These are phyloP conservation scores for Tripidium arundinaceum DNA, from an alignment of 202 grass and related monocot species.

Conservation along the genomic window DNA sequence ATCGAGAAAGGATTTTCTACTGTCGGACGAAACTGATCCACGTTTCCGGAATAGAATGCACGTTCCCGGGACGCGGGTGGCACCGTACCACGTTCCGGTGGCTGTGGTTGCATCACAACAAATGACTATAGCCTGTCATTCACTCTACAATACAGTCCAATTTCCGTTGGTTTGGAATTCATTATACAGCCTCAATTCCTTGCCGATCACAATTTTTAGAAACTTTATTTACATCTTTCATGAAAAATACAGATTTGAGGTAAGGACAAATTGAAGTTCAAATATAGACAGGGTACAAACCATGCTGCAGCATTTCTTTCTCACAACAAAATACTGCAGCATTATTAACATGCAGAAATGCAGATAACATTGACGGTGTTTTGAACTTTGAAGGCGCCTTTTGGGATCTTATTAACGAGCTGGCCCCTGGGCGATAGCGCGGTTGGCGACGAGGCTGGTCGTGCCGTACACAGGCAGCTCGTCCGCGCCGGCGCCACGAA, in stretches of 20 bases:
- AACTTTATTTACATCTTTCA: neutral
- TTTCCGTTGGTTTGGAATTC: neutral
- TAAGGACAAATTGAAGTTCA: neutral
- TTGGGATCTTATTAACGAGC: conserved; percentile 10
- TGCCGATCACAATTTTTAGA: neutral
- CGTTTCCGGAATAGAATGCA: too few species aligned
- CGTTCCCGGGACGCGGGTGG: too few species aligned
- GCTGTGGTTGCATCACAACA: neutral
- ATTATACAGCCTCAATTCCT: neutral
- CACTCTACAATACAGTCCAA: neutral
- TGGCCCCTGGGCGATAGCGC: conserved; percentile 27
- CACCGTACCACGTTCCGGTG: too few species aligned
- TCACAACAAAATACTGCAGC: neutral
- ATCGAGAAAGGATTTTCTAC: too few species aligned
- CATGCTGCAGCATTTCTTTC: neutral
- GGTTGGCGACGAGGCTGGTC: conserved; percentile 53
- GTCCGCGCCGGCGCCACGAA: conserved; percentile 45
- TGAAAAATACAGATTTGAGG: neutral
- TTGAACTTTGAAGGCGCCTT: neutral
- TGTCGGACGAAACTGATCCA: too few species aligned
- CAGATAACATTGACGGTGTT: neutral
- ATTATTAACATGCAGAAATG: neutral
- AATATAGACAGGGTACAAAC: neutral
- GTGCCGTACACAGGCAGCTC: conserved; percentile 86
- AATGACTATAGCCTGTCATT: neutral